These are phyloP conservation scores for Dendrobium huoshanense DNA, from an alignment of 106 monocot species.

Conservation along the genomic window DNA sequence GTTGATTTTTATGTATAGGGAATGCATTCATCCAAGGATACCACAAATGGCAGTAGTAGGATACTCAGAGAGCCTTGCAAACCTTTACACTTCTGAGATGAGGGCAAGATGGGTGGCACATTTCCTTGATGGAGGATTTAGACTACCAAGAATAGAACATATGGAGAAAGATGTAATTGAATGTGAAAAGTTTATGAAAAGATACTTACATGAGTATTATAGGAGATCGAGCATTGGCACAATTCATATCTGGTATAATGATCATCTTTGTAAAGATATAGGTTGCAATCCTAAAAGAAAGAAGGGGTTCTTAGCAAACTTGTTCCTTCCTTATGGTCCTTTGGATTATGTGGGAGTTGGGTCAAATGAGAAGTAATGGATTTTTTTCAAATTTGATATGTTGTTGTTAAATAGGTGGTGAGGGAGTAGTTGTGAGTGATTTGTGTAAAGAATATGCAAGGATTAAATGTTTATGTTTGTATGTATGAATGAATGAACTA, in stretches of 20 bases:
- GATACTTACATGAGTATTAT: conserved; percentile 14
- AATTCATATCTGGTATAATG: conserved; percentile 54
- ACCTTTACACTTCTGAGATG: conserved; percentile 53
- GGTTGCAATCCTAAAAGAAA: conserved; percentile 51
- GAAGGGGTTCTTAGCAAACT: conserved; percentile 45
- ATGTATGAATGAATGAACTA: too few relatives aligned
- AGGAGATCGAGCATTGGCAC: conserved; percentile 28
- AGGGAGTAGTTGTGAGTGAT: too few relatives aligned
- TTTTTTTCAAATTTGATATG: neutral
- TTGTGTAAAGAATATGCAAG: too few relatives aligned
- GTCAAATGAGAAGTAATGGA: neutral
- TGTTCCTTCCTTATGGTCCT: conserved; percentile 55
- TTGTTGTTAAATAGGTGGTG: too few relatives aligned
- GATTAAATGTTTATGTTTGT: too few relatives aligned
- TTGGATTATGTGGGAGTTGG: conserved; percentile 37
- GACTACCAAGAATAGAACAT: conserved; percentile 32
- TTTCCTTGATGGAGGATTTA: conserved; percentile 51
- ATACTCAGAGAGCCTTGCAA: conserved; percentile 44
- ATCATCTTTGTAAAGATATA: conserved; percentile 61
- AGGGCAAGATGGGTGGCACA: conserved; percentile 48
- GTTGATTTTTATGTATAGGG: conserved; percentile 13
- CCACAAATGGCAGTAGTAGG: conserved; percentile 69
- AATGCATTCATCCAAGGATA: conserved; percentile 62
- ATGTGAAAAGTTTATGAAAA: conserved; percentile 48
- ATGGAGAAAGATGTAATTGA: conserved; percentile 47